phyloP scores from a whole-genome alignment of 352 stramenopile species.

The Phytophthora sp. region DNA sequence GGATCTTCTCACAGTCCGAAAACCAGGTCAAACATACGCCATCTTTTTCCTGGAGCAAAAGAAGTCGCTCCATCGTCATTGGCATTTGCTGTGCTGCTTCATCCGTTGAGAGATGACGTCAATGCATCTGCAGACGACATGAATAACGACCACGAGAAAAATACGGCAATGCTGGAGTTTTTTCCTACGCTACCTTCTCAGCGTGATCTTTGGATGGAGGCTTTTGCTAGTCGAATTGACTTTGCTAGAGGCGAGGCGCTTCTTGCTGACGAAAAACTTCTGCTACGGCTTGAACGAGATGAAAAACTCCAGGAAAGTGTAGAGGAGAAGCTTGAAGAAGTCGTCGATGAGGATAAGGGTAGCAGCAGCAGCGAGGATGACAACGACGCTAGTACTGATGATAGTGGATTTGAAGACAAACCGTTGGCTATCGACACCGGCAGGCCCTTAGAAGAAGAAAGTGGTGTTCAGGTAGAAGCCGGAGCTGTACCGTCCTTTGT shows the following conservation, averaged over 20 bases:
- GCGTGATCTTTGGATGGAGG: conserved; percentile 45
- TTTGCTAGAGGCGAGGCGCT: conserved; percentile 61
- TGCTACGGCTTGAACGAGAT: conserved; percentile 47
- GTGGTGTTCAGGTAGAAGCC: not conserved
- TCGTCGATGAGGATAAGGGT: not conserved
- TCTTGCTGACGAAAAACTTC: conserved; percentile 53
- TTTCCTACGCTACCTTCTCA: conserved; percentile 46
- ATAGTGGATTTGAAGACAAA: conserved; percentile 27
- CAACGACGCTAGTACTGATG: conserved; percentile 2
- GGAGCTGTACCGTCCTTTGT: conserved; percentile 16
- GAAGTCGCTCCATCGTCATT: conserved; percentile 8
- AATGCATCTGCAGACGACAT: not conserved
- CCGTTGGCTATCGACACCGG: not conserved
- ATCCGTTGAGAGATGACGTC: not conserved
- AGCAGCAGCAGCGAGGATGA: not conserved
- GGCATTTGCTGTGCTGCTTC: conserved; percentile 28
- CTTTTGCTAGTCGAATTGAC: conserved; percentile 45
- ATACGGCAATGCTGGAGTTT: conserved; percentile 37
- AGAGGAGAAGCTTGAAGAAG: conserved; percentile 11
- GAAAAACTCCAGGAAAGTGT: conserved; percentile 9
- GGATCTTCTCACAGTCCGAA: conserved; percentile 21
- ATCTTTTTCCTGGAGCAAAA: conserved; percentile 25
- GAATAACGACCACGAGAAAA: conserved; percentile 11
- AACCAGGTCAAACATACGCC: conserved; percentile 20
- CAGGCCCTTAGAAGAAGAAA: not conserved